Conservation (phyloP, 345 rosid species). For the Laguncularia racemosa region DNA sequence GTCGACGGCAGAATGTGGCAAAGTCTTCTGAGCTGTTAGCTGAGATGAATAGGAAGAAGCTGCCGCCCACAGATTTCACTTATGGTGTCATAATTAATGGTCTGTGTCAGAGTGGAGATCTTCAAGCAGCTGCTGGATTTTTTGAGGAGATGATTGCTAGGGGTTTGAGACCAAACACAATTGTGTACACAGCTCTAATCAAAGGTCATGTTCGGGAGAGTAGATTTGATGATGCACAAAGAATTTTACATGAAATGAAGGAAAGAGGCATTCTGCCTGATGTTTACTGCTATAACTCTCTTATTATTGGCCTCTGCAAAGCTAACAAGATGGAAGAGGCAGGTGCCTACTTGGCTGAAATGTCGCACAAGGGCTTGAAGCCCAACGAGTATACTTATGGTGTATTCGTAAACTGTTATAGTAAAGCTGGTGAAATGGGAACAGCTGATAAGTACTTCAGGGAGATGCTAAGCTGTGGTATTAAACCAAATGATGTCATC, state of each 20-base stretch:
- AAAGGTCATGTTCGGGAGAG: constrained; percentile 45
- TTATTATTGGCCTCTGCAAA: constrained; percentile 71
- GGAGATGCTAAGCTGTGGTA: constrained; percentile 58
- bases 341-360: constrained; percentile 41
- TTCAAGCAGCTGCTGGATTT: constrained; percentile 36
- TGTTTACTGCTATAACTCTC: constrained; percentile 59
- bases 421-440: constrained; percentile 49
- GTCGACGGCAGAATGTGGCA: constrained; percentile 24
- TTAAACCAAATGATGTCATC: constrained; percentile 49
- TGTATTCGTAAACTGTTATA: constrained; percentile 48
- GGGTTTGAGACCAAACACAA: constrained; percentile 55
- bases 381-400: constrained; percentile 67
- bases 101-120: constrained; percentile 46
- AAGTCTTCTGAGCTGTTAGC: constrained; percentile 34
- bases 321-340: constrained; percentile 74
- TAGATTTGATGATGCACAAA: constrained; percentile 43
- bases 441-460: constrained; percentile 47
- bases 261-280: constrained; percentile 52
- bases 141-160: constrained; percentile 42
- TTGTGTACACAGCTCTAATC: constrained; percentile 55
- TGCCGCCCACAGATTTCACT: constrained; percentile 39
- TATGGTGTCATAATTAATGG: constrained; percentile 44
- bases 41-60: constrained; percentile 55
- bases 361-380: constrained; percentile 53
- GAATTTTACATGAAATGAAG: constrained; percentile 51